Conservation (phyloP, 2,329 filamentous ascomycete genomes). For the Uncinocarpus reesii region DNA sequence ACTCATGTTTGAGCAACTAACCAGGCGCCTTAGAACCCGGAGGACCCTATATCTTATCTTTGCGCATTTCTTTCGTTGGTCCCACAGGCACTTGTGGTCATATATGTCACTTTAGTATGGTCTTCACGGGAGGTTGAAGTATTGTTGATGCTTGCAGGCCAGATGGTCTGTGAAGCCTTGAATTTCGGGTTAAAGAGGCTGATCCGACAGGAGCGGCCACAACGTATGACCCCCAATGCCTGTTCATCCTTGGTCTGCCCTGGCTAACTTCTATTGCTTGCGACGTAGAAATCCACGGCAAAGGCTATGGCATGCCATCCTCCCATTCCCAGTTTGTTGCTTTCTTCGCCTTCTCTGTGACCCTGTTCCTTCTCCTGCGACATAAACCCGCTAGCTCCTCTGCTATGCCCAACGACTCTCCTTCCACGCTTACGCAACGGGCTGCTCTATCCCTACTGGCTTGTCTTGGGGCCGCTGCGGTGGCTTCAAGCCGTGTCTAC, state of each 20-base stretch:
- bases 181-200: constrained; percentile 84
- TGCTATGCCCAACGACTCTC: constrained; percentile 24
- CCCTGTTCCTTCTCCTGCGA: constrained; percentile 72
- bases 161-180: constrained; percentile 79
- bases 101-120: constrained; percentile 84
- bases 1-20: neutral
- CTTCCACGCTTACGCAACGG: constrained; percentile 46
- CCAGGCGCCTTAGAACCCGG: constrained; percentile 56
- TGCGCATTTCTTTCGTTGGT: constrained; percentile 92
- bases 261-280: neutral
- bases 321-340: constrained; percentile 92
- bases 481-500: constrained; percentile 78
- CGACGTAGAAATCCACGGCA: constrained; percentile 46
- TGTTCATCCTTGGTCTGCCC: neutral
- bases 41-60: constrained; percentile 70
- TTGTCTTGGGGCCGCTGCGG: constrained; percentile 52
- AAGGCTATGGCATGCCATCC: constrained; percentile 94
- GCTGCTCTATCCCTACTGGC: constrained; percentile 48
- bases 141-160: constrained; percentile 77
- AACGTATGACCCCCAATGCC: constrained; percentile 43
- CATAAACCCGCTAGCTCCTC: constrained; percentile 47
- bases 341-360: constrained; percentile 78
- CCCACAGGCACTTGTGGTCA: constrained; percentile 80
- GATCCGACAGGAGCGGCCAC: constrained; percentile 84
- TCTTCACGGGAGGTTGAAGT: constrained; percentile 85